phyloP scores from a whole-genome alignment of 2,329 filamentous ascomycete species.

The Pseudocercospora eumusae region DNA sequence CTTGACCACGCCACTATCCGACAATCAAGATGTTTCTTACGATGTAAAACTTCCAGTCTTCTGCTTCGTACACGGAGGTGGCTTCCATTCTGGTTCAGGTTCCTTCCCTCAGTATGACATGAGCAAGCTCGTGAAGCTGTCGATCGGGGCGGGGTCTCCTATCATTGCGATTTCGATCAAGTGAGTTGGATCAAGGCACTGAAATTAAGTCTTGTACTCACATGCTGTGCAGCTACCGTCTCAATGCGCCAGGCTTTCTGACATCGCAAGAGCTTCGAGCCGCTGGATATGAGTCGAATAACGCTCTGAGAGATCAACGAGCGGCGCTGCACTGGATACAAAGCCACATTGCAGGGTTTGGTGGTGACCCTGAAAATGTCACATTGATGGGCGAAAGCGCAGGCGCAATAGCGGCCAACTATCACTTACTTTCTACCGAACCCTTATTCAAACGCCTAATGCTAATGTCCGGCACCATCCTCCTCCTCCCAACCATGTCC shows the following conservation, averaged over 20 bases:
- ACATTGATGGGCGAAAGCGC: slow-evolving; percentile 30
- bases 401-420: slow-evolving; percentile 63
- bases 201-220: not conserved
- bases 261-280: slow-evolving; percentile 28
- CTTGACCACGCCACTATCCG: slow-evolving; percentile 9
- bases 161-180: slow-evolving; percentile 47
- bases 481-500: slow-evolving; percentile 47
- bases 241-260: slow-evolving; percentile 48
- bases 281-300: slow-evolving; percentile 33
- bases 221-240: slow-evolving; percentile 47
- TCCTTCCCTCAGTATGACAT: slow-evolving; percentile 52
- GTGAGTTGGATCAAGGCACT: slow-evolving; percentile 7
- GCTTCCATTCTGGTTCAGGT: slow-evolving; percentile 43
- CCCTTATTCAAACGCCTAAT: slow-evolving; percentile 48
- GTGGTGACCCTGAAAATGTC: slow-evolving; percentile 34
- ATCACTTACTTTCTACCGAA: slow-evolving; percentile 40
- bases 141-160: slow-evolving; percentile 47
- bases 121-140: slow-evolving; percentile 49
- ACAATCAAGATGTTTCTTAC: slow-evolving; percentile 1
- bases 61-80: slow-evolving; percentile 50
- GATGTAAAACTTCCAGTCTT: slow-evolving; percentile 43
- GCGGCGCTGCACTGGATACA: slow-evolving; percentile 40
- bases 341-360: slow-evolving; percentile 31
- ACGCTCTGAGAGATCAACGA: slow-evolving; percentile 34
- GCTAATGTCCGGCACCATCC: slow-evolving; percentile 46